phyloP scores from a whole-genome alignment of 805 yeast species.

The Kuraishia ogatae region DNA sequence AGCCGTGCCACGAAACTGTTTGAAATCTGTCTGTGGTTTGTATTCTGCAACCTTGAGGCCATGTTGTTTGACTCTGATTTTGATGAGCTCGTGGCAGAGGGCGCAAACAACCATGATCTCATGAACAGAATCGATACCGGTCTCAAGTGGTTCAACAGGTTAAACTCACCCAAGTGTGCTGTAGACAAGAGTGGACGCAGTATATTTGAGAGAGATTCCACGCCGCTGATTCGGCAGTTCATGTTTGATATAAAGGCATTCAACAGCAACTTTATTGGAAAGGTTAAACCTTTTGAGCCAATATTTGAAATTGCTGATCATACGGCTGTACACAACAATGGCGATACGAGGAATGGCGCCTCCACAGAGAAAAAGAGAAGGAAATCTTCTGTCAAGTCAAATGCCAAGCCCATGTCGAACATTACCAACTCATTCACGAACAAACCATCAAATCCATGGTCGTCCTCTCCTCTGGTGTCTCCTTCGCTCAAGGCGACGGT shows the following conservation, averaged over 20 bases:
- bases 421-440: neutral
- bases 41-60: slow-evolving; percentile 56
- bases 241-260: slow-evolving; percentile 23
- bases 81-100: slow-evolving; percentile 21
- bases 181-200: slow-evolving; percentile 6
- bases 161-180: slow-evolving; percentile 13
- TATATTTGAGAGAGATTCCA: slow-evolving; percentile 17
- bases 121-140: slow-evolving; percentile 20
- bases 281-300: neutral
- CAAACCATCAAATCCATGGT: neutral
- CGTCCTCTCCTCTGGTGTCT: neutral
- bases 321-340: neutral
- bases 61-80: slow-evolving; percentile 41
- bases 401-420: slow-evolving; percentile 15
- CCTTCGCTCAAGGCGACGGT: neutral
- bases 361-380: neutral
- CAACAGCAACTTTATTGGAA: slow-evolving; percentile 30
- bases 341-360: neutral
- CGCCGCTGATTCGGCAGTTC: slow-evolving; percentile 24
- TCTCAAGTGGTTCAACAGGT: slow-evolving; percentile 24
- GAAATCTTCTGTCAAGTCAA: slow-evolving; percentile 12
- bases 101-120: slow-evolving; percentile 6
- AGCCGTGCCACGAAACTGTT: slow-evolving; percentile 46
- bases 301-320: neutral
- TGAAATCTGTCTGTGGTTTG: slow-evolving; percentile 57